Base-by-base conservation (phyloP, 345 rosid genomes). In the Bretschneidera sinensis region DNA sequence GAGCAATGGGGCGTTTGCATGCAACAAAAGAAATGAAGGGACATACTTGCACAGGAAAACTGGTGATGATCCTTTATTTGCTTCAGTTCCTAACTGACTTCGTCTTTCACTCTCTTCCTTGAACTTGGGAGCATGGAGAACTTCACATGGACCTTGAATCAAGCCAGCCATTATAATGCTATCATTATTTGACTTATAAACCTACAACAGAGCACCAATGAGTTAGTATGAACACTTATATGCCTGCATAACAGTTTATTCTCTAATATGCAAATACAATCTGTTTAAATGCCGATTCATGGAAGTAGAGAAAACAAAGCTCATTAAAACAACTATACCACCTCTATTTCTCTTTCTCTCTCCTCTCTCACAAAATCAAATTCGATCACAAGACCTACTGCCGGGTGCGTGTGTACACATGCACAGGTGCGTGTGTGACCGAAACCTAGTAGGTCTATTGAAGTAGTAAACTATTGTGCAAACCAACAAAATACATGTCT, bases 21-120 rank as follows among this genome's bases (percentile, higher is more conserved):
- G 17, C 34, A 51, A 57, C 24, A 24, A 55, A n/a, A 18, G 45
- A 24, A 35, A 54, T 19, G 18, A 35, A 68, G 21, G 22, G 21
- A 63, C 85, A 17, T 87, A 84, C 94, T 77, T 81, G 94, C 90
- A 87, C 28, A 80, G 54, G 56, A 82, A 87, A 24, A 82, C 50
- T 28, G 83, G 74, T 17, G 9, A 34, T 55, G 47, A 60, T 76
- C 64, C 75, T 55, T 53, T 69, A 54, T 60, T 69, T 45, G 53
- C 69, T 70, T 81, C 76, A 8, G 52, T 43, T 72, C 69, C 86
- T 52, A 70, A 63, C 57, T 48, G 84, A 57, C 59, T 73, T 28
- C 33, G 69, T 60, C 75, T 79, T 72, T 74, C 81, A 66, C 18
- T 64, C 71, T 76, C 75, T 71, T 76, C 87, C 67, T 70, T 79